These are phyloP conservation scores for Jackrogersella minutella DNA, from an alignment of 495 filamentous ascomycete genomes.

Conservation along the genomic window DNA sequence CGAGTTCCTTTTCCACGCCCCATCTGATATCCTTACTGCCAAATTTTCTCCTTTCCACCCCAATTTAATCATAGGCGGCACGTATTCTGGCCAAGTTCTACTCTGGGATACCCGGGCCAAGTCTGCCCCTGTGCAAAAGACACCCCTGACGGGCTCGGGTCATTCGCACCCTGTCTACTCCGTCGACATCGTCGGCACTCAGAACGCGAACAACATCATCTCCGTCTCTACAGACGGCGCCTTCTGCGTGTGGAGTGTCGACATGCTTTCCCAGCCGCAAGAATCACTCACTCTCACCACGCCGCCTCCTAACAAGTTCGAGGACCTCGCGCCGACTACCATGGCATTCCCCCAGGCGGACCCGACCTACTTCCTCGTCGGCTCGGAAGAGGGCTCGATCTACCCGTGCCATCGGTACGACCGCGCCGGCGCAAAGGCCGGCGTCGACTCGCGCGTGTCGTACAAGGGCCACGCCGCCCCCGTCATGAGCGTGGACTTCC, in stretches of 20 bases:
- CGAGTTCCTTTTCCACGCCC: slow-evolving; percentile 95
- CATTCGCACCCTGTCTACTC: slow-evolving; percentile 97
- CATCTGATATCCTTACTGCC: slow-evolving; percentile 92
- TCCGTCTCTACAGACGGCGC: slow-evolving; percentile 95
- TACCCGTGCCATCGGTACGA: slow-evolving; percentile 97
- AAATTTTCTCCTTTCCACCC: slow-evolving; percentile 98
- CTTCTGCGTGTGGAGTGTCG: slow-evolving; percentile 94
- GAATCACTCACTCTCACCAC: slow-evolving; percentile 86
- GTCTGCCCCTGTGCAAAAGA: slow-evolving; percentile 91
- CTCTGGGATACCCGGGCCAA: slow-evolving; percentile 97
- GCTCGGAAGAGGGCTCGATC: slow-evolving; percentile 94
- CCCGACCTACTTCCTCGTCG: slow-evolving; percentile 96
- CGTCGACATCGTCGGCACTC: slow-evolving; percentile 93
- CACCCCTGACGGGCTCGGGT: slow-evolving; percentile 87
- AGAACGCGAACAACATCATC: slow-evolving; percentile 98
- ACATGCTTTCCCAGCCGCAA: slow-evolving; percentile 96
- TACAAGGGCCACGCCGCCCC: slow-evolving; percentile 92
- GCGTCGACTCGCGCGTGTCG: slow-evolving; percentile 82
- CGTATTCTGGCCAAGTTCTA: slow-evolving; percentile 95
- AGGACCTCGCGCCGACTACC: slow-evolving; percentile 94
- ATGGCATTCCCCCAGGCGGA: slow-evolving; percentile 96
- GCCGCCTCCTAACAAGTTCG: slow-evolving; percentile 87
- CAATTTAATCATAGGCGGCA: slow-evolving; percentile 91
- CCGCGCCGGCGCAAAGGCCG: slow-evolving; percentile 93
- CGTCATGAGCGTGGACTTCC: slow-evolving; percentile 95